These are phyloP conservation scores for Solanum clarkiae DNA, from an alignment of 257 asterid species.

Conservation along the genomic window DNA sequence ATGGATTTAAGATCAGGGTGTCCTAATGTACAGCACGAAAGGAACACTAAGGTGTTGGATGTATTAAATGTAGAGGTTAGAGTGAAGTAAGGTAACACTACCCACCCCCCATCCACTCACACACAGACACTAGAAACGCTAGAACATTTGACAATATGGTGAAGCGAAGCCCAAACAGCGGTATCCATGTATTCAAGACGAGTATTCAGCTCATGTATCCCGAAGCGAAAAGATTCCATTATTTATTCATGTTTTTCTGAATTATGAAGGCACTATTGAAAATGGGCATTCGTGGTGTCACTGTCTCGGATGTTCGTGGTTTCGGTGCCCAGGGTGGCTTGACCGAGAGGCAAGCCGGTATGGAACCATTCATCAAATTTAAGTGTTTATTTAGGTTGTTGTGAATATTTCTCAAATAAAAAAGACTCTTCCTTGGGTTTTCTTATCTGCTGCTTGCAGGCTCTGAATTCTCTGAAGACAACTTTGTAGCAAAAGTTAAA, in stretches of 20 bases:
- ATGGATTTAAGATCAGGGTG: not conserved
- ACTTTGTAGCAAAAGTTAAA: conserved; percentile 70
- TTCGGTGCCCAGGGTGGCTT: conserved; percentile 95
- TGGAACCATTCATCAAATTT: not conserved
- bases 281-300: conserved; percentile 93
- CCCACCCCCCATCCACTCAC: not conserved
- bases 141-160: not conserved
- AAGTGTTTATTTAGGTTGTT: not conserved
- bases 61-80: not conserved
- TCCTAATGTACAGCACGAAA: not conserved
- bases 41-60: not conserved
- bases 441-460: conserved; percentile 29
- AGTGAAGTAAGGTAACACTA: not conserved
- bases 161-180: not conserved
- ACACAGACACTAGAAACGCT: not conserved
- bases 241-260: not conserved
- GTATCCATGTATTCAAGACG: not conserved
- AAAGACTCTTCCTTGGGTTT: not conserved
- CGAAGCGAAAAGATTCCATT: not conserved
- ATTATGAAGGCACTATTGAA: conserved; percentile 66
- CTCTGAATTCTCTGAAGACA: conserved; percentile 87
- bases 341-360: conserved; percentile 94
- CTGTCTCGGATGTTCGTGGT: conserved; percentile 91
- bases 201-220: not conserved
- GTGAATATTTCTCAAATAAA: not conserved